Evolutionary conservation across 768 basidiomycete species (phyloP).

Genomic region (Tulasnella sp.): DNA sequence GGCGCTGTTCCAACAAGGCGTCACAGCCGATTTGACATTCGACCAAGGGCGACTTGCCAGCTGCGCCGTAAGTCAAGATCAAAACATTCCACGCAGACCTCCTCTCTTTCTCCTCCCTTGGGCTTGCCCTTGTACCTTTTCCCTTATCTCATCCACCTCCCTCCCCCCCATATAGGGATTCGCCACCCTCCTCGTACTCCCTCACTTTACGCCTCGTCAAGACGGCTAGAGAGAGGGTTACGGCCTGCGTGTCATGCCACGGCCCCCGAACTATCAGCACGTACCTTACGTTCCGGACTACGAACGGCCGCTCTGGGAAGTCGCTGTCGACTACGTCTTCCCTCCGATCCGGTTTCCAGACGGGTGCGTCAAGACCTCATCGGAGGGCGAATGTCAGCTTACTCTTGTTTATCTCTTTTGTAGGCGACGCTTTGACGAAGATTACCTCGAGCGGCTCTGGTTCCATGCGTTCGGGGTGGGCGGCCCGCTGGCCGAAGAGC

Average conservation of each 20-base stretch:
- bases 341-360: conserved; percentile 17
- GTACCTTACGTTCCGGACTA: conserved; percentile 21
- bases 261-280: conserved; percentile 20
- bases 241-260: conserved; percentile 16
- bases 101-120: not conserved
- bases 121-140: not conserved
- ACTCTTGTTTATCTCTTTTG: not conserved
- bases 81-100: conserved; percentile 15
- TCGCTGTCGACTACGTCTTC: conserved; percentile 14
- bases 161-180: not conserved
- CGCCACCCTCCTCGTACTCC: conserved; percentile 4
- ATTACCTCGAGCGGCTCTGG: conserved; percentile 21
- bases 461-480: conserved; percentile 22
- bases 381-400: not conserved
- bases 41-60: conserved; percentile 8
- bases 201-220: not conserved
- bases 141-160: not conserved
- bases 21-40: not conserved
- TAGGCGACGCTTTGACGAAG: conserved; percentile 21
- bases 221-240: conserved; percentile 4
- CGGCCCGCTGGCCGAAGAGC: conserved; percentile 12
- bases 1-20: not conserved
- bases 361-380: not conserved
- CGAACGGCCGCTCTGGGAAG: conserved; percentile 14
- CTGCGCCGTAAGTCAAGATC: conserved; percentile 16